Base-by-base conservation (phyloP, 2,329 filamentous ascomycete genomes). In the Xenoacremonium recifei region DNA sequence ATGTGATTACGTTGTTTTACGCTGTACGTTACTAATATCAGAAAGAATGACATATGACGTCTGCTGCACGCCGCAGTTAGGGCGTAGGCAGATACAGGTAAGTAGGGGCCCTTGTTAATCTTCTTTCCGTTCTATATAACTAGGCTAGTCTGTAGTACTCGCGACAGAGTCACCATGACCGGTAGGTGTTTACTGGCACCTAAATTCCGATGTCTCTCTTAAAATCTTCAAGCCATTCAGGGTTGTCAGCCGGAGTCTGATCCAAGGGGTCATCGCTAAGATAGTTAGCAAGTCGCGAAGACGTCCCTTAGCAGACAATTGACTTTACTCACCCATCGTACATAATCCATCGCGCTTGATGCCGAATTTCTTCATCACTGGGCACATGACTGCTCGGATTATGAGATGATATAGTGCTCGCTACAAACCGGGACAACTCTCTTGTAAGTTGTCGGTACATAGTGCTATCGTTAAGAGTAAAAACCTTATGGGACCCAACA, bases 261-360 rank as follows among this genome's bases (percentile, higher is more conserved):
- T 69, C 68, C 67, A 66, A 69, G 3, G 63, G 59, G 38, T 68
- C 66, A 19, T 66, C 64, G 25, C 40, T 33, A 15, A 11, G 11
- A 11, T 35, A 3, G 12, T 25, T 21, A 7, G 11, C 19, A 18
- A 30, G 25, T n/a, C 21, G 23, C 6, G n/a, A 29, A 5, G 5
- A 9, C 15, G 16, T 9, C 5, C 12, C 5, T 19, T 5, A 29
- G 20, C 12, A 12, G 2, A 21, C 19, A 9, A 4, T 16, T 5
- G 3, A 20, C 4, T 16, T 29, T 2, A 50, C 54, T 47, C 12
- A 58, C 54, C 57, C 54, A 18, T 49, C 59, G 19, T 45, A 56
- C 23, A 66, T 47, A 15, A 67, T 60, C 39, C 54, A 56, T 4
- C 58, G 48, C 4, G 63, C 65, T 35, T 65, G 57, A 9, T 50